Base-by-base conservation (phyloP, 2,329 filamentous ascomycete genomes). In the Westerdykella sp. region DNA sequence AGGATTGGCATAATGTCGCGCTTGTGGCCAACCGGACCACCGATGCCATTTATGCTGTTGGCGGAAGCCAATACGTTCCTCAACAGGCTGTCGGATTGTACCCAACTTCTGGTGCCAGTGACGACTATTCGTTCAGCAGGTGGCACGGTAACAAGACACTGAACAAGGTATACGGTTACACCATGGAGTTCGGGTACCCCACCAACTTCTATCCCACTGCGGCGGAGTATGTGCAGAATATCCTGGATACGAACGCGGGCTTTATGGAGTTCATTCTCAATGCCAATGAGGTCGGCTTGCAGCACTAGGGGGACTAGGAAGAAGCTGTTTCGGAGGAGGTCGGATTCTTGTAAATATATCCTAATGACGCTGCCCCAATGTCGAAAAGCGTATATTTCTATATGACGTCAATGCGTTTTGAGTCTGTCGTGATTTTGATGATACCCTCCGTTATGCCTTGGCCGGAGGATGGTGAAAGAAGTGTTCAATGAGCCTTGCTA, bases 221-320 rank as follows among this genome's bases (percentile, higher is more conserved):
- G 2, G 56, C 59, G 32, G 67, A 69, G 56, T 71, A 63, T 40
- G 61, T 67, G 14, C 57, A 64, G 42, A 70, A 70, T 39, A 69
- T 70, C 39, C 45, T 69, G 25, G 68, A 69, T 41, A 71, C 67
- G 0, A 69, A 65, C 45, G 66, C 67, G 6, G 68, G 67, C 0
- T 70, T 70, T 35, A 69, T 69, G 67, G 67, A 70, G 39, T 69
- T 63, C 45, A 56, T 62, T 9, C 51, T 70, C 11, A 59, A 59
- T 7, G 65, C 64, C 11, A 57, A 50, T 21, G 51, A 56, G 39
- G 59, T 67, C 47, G 63, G 64, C 2, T 46, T 68, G 3, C 59
- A 54, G 41, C 40, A 37, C 28, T 45, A 14, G 25, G 7, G 25
- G 11, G 6, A 21, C 18, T 21, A 21, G 18, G 18, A 21, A 21